Evolutionary conservation across 1,139 yeast species (phyloP).

Genomic region (Torulaspora globosa): DNA sequence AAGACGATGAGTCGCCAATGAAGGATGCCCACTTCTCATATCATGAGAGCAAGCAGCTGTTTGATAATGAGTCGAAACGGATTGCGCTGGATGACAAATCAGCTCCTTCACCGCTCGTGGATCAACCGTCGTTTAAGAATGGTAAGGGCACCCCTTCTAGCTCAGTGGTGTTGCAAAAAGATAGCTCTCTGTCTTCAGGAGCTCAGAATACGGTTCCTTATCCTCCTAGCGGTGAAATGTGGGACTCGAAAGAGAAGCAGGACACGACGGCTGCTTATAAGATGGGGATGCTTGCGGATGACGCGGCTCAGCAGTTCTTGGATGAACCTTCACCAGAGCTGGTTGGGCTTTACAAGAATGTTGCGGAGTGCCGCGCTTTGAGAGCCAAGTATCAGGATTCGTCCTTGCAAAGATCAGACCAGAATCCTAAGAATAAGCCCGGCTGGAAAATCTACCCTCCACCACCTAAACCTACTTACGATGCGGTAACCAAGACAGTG

Average conservation of each 20-base stretch:
- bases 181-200: constrained; percentile 30
- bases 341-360: constrained; percentile 63
- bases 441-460: constrained; percentile 84
- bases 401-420: constrained; percentile 68
- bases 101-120: constrained; percentile 16
- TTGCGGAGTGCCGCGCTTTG: constrained; percentile 65
- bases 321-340: constrained; percentile 70
- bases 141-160: neutral
- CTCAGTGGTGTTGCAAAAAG: constrained; percentile 4
- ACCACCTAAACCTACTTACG: constrained; percentile 92
- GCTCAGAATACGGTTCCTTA: constrained; percentile 33
- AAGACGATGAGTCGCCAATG: constrained; percentile 12
- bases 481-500: constrained; percentile 59
- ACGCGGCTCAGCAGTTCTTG: constrained; percentile 55
- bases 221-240: constrained; percentile 19
- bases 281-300: constrained; percentile 56
- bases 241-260: constrained; percentile 5
- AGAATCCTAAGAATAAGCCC: constrained; percentile 73
- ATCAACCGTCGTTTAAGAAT: constrained; percentile 19
- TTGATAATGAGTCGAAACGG: constrained; percentile 34
- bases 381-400: constrained; percentile 71
- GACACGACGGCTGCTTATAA: constrained; percentile 36
- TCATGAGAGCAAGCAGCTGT: constrained; percentile 32
- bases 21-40: constrained; percentile 33
- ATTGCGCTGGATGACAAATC: constrained; percentile 29